Percentiles rank a stretch among this genome's conserved stretches.
phyloP scores from a whole-genome alignment of 352 stramenopile genomes.

The Globisporangium recalcitrans region DNA sequence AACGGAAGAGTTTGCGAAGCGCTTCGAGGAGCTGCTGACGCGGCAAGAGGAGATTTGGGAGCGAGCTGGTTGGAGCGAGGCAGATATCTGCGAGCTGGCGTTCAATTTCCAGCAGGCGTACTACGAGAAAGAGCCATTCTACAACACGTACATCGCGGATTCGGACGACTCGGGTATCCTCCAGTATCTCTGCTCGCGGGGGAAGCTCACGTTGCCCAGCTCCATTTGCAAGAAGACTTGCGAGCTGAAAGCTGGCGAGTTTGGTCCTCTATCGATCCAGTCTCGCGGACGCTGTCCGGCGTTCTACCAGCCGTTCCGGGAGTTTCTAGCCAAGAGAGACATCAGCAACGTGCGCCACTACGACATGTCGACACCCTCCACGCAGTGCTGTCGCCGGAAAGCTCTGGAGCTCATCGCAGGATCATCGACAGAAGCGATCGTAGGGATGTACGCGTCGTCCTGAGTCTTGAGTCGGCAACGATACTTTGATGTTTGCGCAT shows the following conservation, averaged over 20 bases:
- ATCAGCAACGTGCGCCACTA: not conserved
- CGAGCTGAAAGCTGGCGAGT: not conserved
- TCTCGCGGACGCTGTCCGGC: not conserved
- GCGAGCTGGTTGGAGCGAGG: conserved; percentile 1
- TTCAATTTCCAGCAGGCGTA: conserved; percentile 21
- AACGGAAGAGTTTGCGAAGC: conserved; percentile 15
- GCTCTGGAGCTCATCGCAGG: conserved; percentile 1
- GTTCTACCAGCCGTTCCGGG: conserved; percentile 6
- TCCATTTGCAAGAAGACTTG: not conserved
- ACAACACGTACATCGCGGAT: conserved; percentile 17
- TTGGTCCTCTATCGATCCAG: not conserved
- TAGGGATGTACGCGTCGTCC: conserved; percentile 7
- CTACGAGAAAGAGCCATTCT: conserved; percentile 16
- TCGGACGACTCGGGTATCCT: conserved; percentile 16
- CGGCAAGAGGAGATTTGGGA: conserved; percentile 16
- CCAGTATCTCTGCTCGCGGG: conserved; percentile 6
- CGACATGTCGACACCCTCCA: not conserved
- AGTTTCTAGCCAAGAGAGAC: not conserved
- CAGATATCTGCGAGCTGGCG: conserved; percentile 15
- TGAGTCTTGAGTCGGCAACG: not conserved
- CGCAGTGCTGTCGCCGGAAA: not conserved
- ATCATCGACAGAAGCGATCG: not conserved
- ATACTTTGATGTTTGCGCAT: not conserved
- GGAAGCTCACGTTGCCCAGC: not conserved
- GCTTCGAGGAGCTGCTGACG: conserved; percentile 14